phyloP scores from a whole-genome alignment of 2,329 filamentous ascomycete genomes.

The Cytospora schulzeri region DNA sequence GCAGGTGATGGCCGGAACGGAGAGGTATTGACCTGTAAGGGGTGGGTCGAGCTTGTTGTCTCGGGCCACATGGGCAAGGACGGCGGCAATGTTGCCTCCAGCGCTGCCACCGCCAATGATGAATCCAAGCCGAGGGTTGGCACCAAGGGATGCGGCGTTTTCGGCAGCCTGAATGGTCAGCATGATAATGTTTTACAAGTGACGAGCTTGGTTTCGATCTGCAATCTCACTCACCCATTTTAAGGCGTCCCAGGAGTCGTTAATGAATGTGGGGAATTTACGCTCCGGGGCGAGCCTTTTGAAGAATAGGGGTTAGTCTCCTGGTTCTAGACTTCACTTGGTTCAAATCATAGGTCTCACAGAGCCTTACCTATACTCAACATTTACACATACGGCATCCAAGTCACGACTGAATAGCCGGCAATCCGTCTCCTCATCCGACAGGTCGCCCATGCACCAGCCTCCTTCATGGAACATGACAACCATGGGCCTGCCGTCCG shows the following conservation, averaged over 20 bases:
- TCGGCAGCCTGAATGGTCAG: conserved; percentile 32
- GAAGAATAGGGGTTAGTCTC: background rate
- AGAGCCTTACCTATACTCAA: conserved; percentile 41
- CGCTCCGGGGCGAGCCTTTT: conserved; percentile 46
- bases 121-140: conserved; percentile 48
- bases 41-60: conserved; percentile 45
- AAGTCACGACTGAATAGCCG: conserved; percentile 37
- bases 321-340: background rate
- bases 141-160: conserved; percentile 43
- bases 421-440: conserved; percentile 38
- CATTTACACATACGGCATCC: conserved; percentile 44
- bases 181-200: background rate
- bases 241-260: conserved; percentile 49
- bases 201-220: no score
- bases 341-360: no score
- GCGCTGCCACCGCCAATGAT: conserved; percentile 52
- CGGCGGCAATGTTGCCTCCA: conserved; percentile 44
- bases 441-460: conserved; percentile 38
- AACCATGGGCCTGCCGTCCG: conserved; percentile 34
- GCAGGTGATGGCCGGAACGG: conserved; percentile 41
- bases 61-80: conserved; percentile 42
- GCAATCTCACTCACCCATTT: conserved; percentile 40
- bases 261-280: conserved; percentile 45
- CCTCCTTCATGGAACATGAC: conserved; percentile 42
- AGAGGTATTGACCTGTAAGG: conserved; percentile 50